Conservation (phyloP, 2,329 filamentous ascomycete species). For the Nigrograna mackinnonii region DNA sequence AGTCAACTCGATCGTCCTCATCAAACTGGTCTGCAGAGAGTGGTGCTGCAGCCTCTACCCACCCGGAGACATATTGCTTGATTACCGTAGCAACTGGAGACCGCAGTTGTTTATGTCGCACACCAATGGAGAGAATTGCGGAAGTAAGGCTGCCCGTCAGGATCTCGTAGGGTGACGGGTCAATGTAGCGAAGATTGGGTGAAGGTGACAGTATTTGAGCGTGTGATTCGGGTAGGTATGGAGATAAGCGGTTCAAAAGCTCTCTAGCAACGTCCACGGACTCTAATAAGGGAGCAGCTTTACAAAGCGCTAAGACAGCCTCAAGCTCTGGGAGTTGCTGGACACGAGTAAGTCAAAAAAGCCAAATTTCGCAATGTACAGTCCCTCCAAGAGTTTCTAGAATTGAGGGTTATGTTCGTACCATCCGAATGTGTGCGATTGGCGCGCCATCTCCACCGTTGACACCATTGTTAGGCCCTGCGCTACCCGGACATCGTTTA, state of each 20-base stretch:
- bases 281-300: conserved; percentile 77
- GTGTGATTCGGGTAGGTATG: conserved; percentile 85
- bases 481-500: conserved; percentile 34
- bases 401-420: conserved; percentile 10
- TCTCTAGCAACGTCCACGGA: conserved; percentile 74
- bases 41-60: conserved; percentile 63
- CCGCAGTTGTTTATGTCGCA: conserved; percentile 70
- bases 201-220: conserved; percentile 77
- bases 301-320: conserved; percentile 87
- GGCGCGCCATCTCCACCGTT: conserved; percentile 7
- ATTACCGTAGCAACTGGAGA: conserved; percentile 68
- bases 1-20: conserved; percentile 57
- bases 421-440: conserved; percentile 41
- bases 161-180: conserved; percentile 86
- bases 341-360: background rate
- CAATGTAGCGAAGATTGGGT: conserved; percentile 79
- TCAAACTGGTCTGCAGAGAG: conserved; percentile 58
- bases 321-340: conserved; percentile 90
- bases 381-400: background rate
- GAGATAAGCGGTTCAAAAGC: conserved; percentile 76
- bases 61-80: conserved; percentile 72
- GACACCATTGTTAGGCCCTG: conserved; percentile 15
- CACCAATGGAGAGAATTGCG: conserved; percentile 80
- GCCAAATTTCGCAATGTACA: conserved; percentile 3
- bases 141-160: conserved; percentile 78